Conservation (phyloP, 805 yeast species). For the Barnettozyma pratensis region DNA sequence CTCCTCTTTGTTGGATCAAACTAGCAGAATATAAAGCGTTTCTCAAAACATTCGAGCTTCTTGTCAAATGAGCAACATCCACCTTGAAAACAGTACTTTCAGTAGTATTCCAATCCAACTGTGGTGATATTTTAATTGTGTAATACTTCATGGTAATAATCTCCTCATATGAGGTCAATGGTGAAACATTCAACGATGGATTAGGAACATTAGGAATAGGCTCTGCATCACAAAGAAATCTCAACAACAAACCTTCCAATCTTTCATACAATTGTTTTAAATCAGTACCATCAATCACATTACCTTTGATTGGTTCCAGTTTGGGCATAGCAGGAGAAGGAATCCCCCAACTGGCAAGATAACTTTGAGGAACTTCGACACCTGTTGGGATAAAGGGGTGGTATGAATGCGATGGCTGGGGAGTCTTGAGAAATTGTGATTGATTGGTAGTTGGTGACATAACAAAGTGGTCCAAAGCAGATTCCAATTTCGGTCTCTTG, state of each 20-base stretch:
- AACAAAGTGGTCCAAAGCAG: background rate
- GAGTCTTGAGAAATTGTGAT: too few relatives aligned
- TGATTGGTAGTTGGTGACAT: background rate
- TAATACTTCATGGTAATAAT: conserved; percentile 5
- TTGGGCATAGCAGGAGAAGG: background rate
- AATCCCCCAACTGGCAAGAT: background rate
- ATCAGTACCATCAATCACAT: background rate
- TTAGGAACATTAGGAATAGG: conserved; percentile 2
- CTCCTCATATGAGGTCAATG: conserved; percentile 5
- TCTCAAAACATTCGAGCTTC: conserved; percentile 3
- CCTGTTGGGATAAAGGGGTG: conserved; percentile 1
- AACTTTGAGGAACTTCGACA: background rate
- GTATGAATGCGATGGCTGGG: background rate
- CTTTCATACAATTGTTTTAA: background rate
- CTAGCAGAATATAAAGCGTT: conserved; percentile 7
- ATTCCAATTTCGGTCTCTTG: background rate
- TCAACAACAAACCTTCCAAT: background rate
- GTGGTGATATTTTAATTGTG: background rate
- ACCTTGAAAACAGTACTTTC: background rate
- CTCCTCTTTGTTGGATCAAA: conserved; percentile 1
- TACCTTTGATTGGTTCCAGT: background rate
- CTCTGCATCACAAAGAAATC: conserved; percentile 1
- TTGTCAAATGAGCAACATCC: conserved; percentile 2
- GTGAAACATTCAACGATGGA: background rate
- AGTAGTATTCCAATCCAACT: conserved; percentile 2